These are phyloP conservation scores for Detonula confervacea DNA, from an alignment of 352 stramenopile species.

Conservation along the genomic window DNA sequence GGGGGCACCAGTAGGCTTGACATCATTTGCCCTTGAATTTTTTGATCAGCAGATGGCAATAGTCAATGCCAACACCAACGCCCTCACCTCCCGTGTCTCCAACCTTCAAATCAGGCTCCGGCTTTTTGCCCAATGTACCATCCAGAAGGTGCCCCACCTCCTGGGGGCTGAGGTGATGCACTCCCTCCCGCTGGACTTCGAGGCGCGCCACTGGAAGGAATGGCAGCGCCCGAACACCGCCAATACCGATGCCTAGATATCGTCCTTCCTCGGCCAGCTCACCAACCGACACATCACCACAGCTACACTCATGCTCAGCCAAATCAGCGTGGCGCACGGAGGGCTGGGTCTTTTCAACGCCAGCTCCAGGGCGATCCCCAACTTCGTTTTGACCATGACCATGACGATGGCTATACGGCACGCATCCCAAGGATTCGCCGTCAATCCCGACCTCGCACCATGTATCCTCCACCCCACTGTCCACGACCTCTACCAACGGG, in stretches of 20 bases:
- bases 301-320: neutral
- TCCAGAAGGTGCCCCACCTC: neutral
- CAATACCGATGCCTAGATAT: neutral
- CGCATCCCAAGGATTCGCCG: no score
- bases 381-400: neutral
- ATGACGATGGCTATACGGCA: neutral
- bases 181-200: neutral
- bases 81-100: no score
- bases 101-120: neutral
- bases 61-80: no score
- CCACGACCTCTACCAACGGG: neutral
- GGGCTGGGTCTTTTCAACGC: neutral
- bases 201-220: neutral
- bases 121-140: neutral
- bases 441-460: neutral
- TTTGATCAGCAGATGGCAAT: no score
- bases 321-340: neutral
- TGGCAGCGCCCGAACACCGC: neutral
- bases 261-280: neutral
- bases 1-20: no score
- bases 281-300: neutral
- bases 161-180: neutral
- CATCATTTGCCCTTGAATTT: no score
- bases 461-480: conserved; percentile 3
- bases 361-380: neutral